Conservation (phyloP, 2,329 filamentous ascomycete species). For the Cercospora brassicicola region DNA sequence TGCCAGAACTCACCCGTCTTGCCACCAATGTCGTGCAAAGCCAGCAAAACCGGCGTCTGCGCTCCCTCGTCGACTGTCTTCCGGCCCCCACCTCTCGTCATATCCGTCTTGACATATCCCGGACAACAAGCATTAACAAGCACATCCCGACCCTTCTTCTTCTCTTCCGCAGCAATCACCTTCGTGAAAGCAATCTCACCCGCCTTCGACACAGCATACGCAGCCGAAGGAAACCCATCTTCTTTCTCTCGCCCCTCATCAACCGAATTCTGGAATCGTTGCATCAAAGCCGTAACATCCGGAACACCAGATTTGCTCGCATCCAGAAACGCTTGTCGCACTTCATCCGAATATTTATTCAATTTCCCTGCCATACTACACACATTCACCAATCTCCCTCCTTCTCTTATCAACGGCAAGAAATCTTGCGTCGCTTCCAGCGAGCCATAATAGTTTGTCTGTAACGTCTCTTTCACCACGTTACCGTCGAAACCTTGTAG, state of each 20-base stretch:
- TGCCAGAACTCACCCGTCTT: slow-evolving; percentile 41
- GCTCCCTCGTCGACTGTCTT: slow-evolving; percentile 42
- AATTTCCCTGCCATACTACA: slow-evolving; percentile 49
- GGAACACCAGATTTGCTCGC: slow-evolving; percentile 30
- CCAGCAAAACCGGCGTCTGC: slow-evolving; percentile 40
- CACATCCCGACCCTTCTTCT: slow-evolving; percentile 28
- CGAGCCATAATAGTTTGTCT: slow-evolving; percentile 56
- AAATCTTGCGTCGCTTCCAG: slow-evolving; percentile 49
- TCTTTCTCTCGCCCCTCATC: slow-evolving; percentile 49
- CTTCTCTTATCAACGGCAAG: slow-evolving; percentile 48
- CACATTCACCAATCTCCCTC: slow-evolving; percentile 54
- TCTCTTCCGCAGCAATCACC: slow-evolving; percentile 37
- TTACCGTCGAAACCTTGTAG: slow-evolving; percentile 44
- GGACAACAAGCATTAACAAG: slow-evolving; percentile 42
- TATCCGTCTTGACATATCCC: slow-evolving; percentile 42
- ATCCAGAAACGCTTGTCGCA: slow-evolving; percentile 47
- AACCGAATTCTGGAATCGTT: slow-evolving; percentile 51
- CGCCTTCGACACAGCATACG: slow-evolving; percentile 49
- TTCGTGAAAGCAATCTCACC: slow-evolving; percentile 41
- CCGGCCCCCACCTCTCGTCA: slow-evolving; percentile 39
- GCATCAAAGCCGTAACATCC: slow-evolving; percentile 52
- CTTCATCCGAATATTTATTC: slow-evolving; percentile 48
- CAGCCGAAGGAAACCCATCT: slow-evolving; percentile 52
- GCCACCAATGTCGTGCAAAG: slow-evolving; percentile 37
- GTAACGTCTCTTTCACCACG: slow-evolving; percentile 52